phyloP scores from a whole-genome alignment of 257 asterid genomes.

The Vinca minor region DNA sequence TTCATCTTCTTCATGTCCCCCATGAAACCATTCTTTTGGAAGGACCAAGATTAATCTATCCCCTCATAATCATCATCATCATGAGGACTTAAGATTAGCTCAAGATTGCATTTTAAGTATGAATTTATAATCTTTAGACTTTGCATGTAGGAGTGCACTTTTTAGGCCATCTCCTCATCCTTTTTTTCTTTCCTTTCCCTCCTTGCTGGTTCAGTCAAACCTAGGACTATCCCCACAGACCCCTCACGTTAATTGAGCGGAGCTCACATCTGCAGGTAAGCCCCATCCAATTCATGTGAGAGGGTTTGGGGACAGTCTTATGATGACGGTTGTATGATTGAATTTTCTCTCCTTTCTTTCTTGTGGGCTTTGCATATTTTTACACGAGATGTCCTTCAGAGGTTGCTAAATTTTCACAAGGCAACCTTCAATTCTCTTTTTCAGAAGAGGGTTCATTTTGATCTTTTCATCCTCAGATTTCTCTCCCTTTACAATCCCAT shows the following conservation, averaged over 20 bases:
- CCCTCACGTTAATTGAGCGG: no score
- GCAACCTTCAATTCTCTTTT: conserved; percentile 18
- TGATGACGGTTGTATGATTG: no score
- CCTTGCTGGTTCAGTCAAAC: no score
- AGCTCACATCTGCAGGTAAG: no score
- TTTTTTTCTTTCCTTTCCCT: background rate
- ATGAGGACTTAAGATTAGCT: background rate
- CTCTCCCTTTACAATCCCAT: background rate
- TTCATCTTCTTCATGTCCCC: conserved; percentile 33
- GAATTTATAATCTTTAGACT: no score
- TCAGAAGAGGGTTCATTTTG: conserved; percentile 16
- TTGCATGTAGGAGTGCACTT: conserved; percentile 13
- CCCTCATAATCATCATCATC: background rate
- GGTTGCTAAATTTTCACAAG: conserved; percentile 27
- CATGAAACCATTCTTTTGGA: conserved; percentile 39
- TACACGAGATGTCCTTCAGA: conserved; percentile 13
- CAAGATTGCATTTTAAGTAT: background rate
- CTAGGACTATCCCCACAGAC: no score
- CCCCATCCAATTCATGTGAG: no score
- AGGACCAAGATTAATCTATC: conserved; percentile 25
- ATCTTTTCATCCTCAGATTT: background rate
- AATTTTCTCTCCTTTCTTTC: background rate
- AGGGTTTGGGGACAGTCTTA: no score
- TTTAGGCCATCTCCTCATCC: conserved; percentile 16
- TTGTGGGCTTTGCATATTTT: background rate